Conservation (phyloP, 192 early-diverging fungal genomes). For the Phlyctochytrium planicorne region DNA sequence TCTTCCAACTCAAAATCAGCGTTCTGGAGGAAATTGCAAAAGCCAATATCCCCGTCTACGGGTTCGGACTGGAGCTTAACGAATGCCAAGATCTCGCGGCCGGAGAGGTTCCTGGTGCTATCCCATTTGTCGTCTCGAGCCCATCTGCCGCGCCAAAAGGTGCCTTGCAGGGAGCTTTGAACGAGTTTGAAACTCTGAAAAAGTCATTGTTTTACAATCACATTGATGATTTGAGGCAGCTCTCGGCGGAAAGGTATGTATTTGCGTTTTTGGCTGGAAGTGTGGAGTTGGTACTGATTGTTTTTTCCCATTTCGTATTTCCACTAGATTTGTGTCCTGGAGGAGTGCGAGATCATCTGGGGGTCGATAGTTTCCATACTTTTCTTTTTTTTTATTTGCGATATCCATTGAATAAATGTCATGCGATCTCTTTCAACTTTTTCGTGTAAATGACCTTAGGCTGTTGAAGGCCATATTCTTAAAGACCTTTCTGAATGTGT, state of each 20-base stretch:
- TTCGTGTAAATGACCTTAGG: no score
- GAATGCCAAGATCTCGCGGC: slow-evolving; percentile 47
- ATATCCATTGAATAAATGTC: no score
- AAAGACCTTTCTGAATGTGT: no score
- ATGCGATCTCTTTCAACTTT: no score
- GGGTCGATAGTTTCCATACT: no score
- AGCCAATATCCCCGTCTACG: slow-evolving; percentile 58
- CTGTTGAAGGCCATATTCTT: no score
- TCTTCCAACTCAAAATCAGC: slow-evolving; percentile 52
- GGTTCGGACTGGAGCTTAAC: slow-evolving; percentile 51
- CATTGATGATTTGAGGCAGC: slow-evolving; percentile 50
- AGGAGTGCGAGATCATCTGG: no score
- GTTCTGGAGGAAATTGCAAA: slow-evolving; percentile 50
- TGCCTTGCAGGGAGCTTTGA: neutral
- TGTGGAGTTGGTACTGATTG: no score
- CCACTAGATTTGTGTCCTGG: no score
- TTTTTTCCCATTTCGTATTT: no score
- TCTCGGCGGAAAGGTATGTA: slow-evolving; percentile 51
- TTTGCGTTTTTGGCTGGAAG: no score
- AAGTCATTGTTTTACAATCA: slow-evolving; percentile 58
- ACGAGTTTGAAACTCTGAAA: slow-evolving; percentile 51
- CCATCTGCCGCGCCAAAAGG: neutral
- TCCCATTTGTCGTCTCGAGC: slow-evolving; percentile 51
- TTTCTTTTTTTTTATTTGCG: no score
- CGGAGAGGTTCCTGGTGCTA: slow-evolving; percentile 43